Percentiles rank a stretch among this genome's conserved stretches.
Conservation (phyloP, 2,329 filamentous ascomycete species). For the Monosporascus sp. region DNA sequence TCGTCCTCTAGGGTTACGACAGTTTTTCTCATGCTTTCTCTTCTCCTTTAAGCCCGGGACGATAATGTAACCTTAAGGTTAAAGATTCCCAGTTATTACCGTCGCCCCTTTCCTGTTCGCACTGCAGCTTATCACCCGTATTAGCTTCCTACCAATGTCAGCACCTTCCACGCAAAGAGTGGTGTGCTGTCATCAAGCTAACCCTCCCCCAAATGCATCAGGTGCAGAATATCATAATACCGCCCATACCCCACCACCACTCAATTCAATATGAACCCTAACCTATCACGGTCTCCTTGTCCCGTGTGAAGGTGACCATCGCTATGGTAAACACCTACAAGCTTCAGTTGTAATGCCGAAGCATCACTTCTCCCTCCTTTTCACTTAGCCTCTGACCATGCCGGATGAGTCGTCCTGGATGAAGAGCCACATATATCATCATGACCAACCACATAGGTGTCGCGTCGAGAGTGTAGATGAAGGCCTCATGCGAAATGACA, state of each 20-base stretch:
- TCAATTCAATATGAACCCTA: no score
- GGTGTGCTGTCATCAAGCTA: no score
- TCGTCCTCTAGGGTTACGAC: conserved; percentile 28
- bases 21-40: neutral
- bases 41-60: conserved; percentile 7
- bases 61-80: conserved; percentile 23
- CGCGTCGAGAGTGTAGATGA: conserved; percentile 1
- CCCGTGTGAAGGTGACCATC: no score
- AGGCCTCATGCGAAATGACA: conserved; percentile 1
- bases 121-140: neutral
- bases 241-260: no score
- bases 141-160: conserved; percentile 1
- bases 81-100: no score
- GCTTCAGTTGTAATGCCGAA: neutral
- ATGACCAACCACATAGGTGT: conserved; percentile 3
- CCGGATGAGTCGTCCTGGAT: neutral
- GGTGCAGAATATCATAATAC: no score
- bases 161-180: neutral
- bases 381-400: neutral
- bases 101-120: conserved; percentile 5
- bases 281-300: no score
- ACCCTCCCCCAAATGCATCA: no score
- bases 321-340: no score
- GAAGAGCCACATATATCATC: neutral
- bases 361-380: neutral